Conservation (phyloP, 129 eudicot species). For the Artemisia tridentata region DNA sequence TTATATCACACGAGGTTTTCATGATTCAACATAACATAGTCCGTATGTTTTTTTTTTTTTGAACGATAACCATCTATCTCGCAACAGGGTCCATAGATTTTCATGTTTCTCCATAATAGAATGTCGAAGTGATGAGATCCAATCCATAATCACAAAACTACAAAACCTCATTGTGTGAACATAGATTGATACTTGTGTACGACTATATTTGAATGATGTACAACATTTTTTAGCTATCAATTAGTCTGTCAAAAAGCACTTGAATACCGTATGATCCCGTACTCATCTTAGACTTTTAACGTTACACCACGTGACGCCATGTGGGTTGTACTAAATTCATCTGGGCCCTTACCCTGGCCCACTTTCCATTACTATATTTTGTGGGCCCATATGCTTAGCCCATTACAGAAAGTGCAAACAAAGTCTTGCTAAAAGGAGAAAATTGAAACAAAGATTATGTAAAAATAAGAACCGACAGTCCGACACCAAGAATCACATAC, state of each 20-base stretch:
- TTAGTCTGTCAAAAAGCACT: constrained; percentile 15
- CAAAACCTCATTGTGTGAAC: too few species aligned
- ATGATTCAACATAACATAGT: too few species aligned
- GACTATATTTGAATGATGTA: constrained; percentile 10
- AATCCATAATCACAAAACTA: too few species aligned
- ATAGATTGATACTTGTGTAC: not conserved
- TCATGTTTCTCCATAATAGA: too few species aligned
- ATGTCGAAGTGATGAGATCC: too few species aligned
- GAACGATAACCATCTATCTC: too few species aligned
- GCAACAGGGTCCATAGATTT: too few species aligned
- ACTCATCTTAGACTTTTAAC: constrained; percentile 32
- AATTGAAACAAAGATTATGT: not conserved
- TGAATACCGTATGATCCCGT: constrained; percentile 33
- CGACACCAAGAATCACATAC: constrained; percentile 10
- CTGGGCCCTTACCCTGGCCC: constrained; percentile 32
- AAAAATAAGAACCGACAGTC: constrained; percentile 22
- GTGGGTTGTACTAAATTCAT: constrained; percentile 21
- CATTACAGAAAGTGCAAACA: constrained; percentile 2
- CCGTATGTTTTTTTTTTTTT: too few species aligned
- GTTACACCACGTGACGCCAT: constrained; percentile 20
- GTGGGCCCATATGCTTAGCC: constrained; percentile 13
- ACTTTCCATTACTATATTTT: constrained; percentile 10
- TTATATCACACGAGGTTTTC: too few species aligned
- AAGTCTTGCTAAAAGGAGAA: constrained; percentile 6
- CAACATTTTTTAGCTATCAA: constrained; percentile 11